Evolutionary conservation across 495 filamentous ascomycete genomes (phyloP).

Genomic region (Pyronema domesticum): DNA sequence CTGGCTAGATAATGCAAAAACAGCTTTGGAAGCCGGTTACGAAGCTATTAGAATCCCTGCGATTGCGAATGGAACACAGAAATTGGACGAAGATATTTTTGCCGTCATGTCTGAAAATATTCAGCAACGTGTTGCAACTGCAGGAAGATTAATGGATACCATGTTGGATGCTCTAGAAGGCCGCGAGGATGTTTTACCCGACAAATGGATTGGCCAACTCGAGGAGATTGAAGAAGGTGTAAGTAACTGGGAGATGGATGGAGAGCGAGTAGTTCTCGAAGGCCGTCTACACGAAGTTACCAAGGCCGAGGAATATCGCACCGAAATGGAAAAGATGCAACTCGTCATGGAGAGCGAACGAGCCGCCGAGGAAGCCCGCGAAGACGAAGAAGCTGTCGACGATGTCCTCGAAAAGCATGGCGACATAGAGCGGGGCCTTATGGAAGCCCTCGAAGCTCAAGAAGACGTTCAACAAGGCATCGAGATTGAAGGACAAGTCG

Average conservation of each 20-base stretch:
- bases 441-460: constrained; percentile 19
- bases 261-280: constrained; percentile 20
- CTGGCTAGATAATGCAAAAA: constrained; percentile 31
- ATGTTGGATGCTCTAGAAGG: constrained; percentile 78
- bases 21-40: constrained; percentile 16
- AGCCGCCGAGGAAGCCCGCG: constrained; percentile 12
- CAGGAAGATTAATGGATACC: constrained; percentile 57
- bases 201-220: constrained; percentile 69
- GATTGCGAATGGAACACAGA: constrained; percentile 7
- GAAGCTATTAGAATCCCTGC: constrained; percentile 12
- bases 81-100: constrained; percentile 36
- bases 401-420: constrained; percentile 20
- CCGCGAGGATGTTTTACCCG: constrained; percentile 62
- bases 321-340: constrained; percentile 14
- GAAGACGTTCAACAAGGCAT: constrained; percentile 18
- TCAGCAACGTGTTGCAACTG: constrained; percentile 46
- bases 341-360: constrained; percentile 19
- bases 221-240: constrained; percentile 69
- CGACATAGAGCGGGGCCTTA: constrained; percentile 15
- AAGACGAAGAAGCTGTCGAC: constrained; percentile 14
- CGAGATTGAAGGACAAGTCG: constrained; percentile 13
- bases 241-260: constrained; percentile 45
- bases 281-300: constrained; percentile 14
- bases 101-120: constrained; percentile 44
- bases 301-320: constrained; percentile 11